Evolutionary conservation across 139 green algal genomes (phyloP).

Genomic region (Zygnema circumcarinatum): DNA sequence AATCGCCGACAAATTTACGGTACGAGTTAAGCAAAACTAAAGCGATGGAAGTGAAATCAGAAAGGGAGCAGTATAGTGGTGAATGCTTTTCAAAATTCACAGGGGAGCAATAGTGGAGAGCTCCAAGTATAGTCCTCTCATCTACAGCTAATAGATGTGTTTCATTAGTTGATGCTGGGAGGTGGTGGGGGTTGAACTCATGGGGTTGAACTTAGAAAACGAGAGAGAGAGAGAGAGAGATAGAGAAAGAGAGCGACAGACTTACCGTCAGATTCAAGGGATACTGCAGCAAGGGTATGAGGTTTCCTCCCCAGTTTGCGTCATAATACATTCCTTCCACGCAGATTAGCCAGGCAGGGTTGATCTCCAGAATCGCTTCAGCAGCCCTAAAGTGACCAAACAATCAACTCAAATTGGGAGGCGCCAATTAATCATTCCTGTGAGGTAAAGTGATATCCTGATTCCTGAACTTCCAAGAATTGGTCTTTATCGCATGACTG

Average conservation of each 20-base stretch:
- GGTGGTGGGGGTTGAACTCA: too few species aligned
- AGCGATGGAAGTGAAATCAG: too few species aligned
- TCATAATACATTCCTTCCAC: neutral
- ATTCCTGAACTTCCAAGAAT: neutral
- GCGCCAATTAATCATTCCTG: slow-evolving; percentile 1
- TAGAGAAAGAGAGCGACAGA: too few species aligned
- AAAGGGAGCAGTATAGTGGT: too few species aligned
- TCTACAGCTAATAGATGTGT: too few species aligned
- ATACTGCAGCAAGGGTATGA: neutral
- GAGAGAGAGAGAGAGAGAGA: too few species aligned
- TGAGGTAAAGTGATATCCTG: neutral
- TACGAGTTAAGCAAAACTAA: too few species aligned
- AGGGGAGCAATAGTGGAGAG: too few species aligned
- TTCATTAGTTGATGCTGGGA: too few species aligned
- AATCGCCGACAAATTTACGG: neutral
- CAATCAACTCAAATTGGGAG: slow-evolving; percentile 14
- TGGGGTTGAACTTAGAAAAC: too few species aligned
- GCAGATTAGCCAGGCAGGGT: neutral
- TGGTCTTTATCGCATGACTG: neutral
- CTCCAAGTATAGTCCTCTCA: too few species aligned
- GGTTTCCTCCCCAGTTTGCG: neutral
- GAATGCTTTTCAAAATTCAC: too few species aligned
- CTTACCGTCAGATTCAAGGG: slow-evolving; percentile 5
- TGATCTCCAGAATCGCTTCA: neutral
- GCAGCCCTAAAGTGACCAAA: slow-evolving; percentile 1